phyloP scores from a whole-genome alignment of 768 basidiomycete genomes.

The Phanerochaete sordida region DNA sequence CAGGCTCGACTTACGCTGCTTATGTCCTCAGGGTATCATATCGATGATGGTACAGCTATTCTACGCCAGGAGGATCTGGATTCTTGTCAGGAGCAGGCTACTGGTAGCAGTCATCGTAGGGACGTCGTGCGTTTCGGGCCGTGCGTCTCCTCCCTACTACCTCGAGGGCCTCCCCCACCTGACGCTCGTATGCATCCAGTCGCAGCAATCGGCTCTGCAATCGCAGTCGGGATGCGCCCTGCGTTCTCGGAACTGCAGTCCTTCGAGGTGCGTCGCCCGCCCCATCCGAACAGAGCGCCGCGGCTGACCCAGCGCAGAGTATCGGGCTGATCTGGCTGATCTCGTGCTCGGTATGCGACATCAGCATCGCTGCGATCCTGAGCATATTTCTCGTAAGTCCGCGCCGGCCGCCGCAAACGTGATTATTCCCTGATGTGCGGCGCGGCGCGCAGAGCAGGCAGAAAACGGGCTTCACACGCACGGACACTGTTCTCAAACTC shows the following conservation, averaged over 20 bases:
- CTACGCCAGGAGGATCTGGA: constrained; percentile 13
- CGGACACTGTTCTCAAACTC: constrained; percentile 10
- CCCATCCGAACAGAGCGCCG: background rate
- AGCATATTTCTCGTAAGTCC: constrained; percentile 6
- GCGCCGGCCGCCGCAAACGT: too few relatives aligned
- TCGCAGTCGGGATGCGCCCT: constrained; percentile 6
- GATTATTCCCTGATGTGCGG: background rate
- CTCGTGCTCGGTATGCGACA: constrained; percentile 7
- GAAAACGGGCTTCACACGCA: constrained; percentile 10
- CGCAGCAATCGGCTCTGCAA: constrained; percentile 10
- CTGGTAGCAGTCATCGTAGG: constrained; percentile 4
- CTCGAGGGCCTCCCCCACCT: background rate
- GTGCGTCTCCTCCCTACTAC: background rate
- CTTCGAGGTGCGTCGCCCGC: background rate
- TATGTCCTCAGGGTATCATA: constrained; percentile 8
- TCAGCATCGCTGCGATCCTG: constrained; percentile 3
- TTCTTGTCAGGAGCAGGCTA: constrained; percentile 7
- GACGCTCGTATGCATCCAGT: background rate
- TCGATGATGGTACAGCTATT: constrained; percentile 16
- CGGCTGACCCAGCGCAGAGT: background rate
- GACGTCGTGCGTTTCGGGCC: background rate
- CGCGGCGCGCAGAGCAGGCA: background rate
- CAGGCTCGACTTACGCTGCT: too few relatives aligned
- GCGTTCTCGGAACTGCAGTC: background rate
- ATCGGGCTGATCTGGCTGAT: constrained; percentile 13